Percentiles rank a stretch among this genome's conserved stretches.
Evolutionary conservation across 225 moss, liverwort and hornwort species (phyloP).

Genomic region (Sphagnum tenellum): DNA sequence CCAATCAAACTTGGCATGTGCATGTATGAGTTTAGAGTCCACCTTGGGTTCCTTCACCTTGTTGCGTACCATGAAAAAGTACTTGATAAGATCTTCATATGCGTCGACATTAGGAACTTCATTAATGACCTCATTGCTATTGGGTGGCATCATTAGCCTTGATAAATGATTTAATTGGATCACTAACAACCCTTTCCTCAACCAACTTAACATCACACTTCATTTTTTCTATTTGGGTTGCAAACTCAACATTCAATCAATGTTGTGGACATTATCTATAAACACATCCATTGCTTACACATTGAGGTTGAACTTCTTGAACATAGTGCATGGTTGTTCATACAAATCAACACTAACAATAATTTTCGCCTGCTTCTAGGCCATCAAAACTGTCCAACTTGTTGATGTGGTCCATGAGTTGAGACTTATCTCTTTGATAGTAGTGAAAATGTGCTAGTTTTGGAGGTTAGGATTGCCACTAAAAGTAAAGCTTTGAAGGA

Average conservation of each 20-base stretch:
- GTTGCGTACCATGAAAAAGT: conserved; percentile 48
- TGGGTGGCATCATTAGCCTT: conserved; percentile 40
- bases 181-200: conserved; percentile 36
- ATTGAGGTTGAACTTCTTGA: conserved; percentile 75
- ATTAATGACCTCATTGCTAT: conserved; percentile 37
- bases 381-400: conserved; percentile 85
- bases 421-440: conserved; percentile 73
- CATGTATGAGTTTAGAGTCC: conserved; percentile 47
- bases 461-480: conserved; percentile 87
- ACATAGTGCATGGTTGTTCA: conserved; percentile 80
- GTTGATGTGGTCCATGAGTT: conserved; percentile 87
- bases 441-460: conserved; percentile 77
- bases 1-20: conserved; percentile 39
- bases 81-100: conserved; percentile 44
- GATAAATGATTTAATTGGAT: conserved; percentile 41
- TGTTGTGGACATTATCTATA: conserved; percentile 53
- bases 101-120: conserved; percentile 41
- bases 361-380: conserved; percentile 80
- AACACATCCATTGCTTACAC: conserved; percentile 87
- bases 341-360: conserved; percentile 76
- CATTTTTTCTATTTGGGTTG: conserved; percentile 75
- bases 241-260: conserved; percentile 73
- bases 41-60: conserved; percentile 54
- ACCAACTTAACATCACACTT: conserved; percentile 92
- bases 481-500: conserved; percentile 78